A percentile compares a stretch with the other conserved stretches of the same genome.
phyloP scores from a whole-genome alignment of 2,329 filamentous ascomycete genomes.

The Monilinia polystroma region DNA sequence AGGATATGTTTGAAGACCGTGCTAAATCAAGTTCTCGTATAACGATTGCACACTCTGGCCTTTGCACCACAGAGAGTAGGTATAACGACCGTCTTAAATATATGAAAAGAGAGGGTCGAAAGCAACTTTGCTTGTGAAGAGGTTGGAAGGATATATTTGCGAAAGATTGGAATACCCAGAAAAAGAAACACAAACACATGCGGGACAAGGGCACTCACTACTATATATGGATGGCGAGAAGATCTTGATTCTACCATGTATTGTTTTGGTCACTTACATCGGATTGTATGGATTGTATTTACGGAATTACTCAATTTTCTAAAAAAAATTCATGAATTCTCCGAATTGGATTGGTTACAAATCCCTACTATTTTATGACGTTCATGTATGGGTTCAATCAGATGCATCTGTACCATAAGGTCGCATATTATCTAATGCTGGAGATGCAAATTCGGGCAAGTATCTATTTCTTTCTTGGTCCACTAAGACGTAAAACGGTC shows the following conservation, averaged over 20 bases:
- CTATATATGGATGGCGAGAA: constrained; percentile 12
- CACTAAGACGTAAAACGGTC: constrained; percentile 4
- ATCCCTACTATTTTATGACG: background rate
- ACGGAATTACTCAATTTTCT: too few relatives aligned
- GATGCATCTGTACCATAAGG: constrained; percentile 1
- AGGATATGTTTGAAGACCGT: constrained; percentile 2
- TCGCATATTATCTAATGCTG: constrained; percentile 13
- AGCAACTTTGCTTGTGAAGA: constrained; percentile 9
- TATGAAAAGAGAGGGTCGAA: background rate
- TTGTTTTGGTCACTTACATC: constrained; percentile 11
- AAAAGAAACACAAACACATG: constrained; percentile 21
- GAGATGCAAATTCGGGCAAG: constrained; percentile 18
- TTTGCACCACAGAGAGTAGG: constrained; percentile 14
- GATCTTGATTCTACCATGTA: background rate
- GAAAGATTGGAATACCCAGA: constrained; percentile 4
- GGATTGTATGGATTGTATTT: too few relatives aligned
- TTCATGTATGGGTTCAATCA: background rate
- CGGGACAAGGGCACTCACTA: constrained; percentile 14
- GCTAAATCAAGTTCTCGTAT: constrained; percentile 4
- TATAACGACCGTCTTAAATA: constrained; percentile 22
- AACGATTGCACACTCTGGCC: constrained; percentile 16
- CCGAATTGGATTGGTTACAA: background rate
- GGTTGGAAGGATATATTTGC: constrained; percentile 15
- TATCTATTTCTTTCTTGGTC: constrained; percentile 7
- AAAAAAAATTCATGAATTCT: too few relatives aligned